Evolutionary conservation across 2,329 filamentous ascomycete genomes (phyloP).

Genomic region (Sporothrix dimorphospora): DNA sequence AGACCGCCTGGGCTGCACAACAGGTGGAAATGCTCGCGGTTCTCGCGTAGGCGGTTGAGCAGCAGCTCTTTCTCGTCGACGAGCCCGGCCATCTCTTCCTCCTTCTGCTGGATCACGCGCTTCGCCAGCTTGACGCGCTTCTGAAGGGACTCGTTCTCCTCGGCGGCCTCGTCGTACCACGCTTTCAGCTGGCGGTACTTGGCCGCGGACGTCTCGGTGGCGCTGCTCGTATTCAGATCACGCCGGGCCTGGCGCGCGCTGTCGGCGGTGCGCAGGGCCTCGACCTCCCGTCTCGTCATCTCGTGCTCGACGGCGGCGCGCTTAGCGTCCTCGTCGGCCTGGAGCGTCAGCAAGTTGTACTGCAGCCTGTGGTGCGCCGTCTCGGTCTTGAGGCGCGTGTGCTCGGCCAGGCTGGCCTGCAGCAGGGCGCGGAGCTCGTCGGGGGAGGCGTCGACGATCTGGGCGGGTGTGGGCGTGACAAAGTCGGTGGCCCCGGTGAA

Average conservation of each 20-base stretch:
- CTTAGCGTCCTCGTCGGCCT: slow-evolving; percentile 82
- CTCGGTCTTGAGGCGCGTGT: slow-evolving; percentile 72
- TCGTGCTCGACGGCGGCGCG: slow-evolving; percentile 89
- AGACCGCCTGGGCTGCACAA: slow-evolving; percentile 75
- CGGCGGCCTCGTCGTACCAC: slow-evolving; percentile 66
- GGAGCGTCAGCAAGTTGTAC: slow-evolving; percentile 79
- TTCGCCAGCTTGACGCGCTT: slow-evolving; percentile 73
- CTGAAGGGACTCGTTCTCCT: slow-evolving; percentile 66
- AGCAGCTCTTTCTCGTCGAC: slow-evolving; percentile 76
- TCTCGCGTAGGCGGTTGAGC: slow-evolving; percentile 83
- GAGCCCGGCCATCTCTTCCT: slow-evolving; percentile 71
- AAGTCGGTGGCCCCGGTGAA: slow-evolving; percentile 44
- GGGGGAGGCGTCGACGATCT: slow-evolving; percentile 56
- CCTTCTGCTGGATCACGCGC: slow-evolving; percentile 75
- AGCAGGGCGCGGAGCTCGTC: slow-evolving; percentile 63
- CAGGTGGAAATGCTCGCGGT: slow-evolving; percentile 81
- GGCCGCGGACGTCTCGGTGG: slow-evolving; percentile 53
- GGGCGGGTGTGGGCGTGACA: slow-evolving; percentile 50
- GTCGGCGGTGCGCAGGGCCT: slow-evolving; percentile 77
- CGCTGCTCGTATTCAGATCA: slow-evolving; percentile 51
- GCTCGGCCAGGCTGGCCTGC: slow-evolving; percentile 57
- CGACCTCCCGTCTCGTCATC: slow-evolving; percentile 85
- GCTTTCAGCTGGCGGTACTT: slow-evolving; percentile 66
- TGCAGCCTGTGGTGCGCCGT: slow-evolving; percentile 90
- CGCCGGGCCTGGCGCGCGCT: slow-evolving; percentile 64